A percentile compares a stretch with the other conserved stretches of the same genome.
Conservation (phyloP, 495 filamentous ascomycete species). For the Hapsidospora chrysogenum region DNA sequence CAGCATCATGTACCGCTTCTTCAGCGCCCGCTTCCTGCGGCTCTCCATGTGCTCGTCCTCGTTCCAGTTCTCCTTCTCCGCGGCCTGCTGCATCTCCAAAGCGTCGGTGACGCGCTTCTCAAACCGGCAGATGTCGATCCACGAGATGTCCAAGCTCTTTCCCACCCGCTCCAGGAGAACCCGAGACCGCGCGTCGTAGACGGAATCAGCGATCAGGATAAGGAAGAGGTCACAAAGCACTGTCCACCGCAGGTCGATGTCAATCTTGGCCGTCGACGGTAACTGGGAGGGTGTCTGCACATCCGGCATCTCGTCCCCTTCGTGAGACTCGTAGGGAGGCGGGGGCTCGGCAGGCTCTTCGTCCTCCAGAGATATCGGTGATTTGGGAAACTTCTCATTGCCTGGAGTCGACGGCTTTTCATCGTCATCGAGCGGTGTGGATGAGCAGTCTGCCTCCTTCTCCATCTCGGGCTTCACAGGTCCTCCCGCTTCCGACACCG, state of each 20-base stretch:
- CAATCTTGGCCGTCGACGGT: constrained; percentile 62
- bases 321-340: constrained; percentile 55
- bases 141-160: constrained; percentile 58
- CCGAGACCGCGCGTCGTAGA: constrained; percentile 84
- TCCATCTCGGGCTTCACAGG: background rate
- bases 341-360: constrained; percentile 35
- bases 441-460: constrained; percentile 5
- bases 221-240: constrained; percentile 94
- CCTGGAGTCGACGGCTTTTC: background rate
- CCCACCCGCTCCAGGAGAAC: constrained; percentile 73
- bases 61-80: constrained; percentile 92
- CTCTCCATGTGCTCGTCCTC: constrained; percentile 89
- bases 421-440: background rate
- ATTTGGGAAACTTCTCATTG: constrained; percentile 5
- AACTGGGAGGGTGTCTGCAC: constrained; percentile 71
- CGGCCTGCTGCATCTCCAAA: constrained; percentile 87
- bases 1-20: constrained; percentile 81
- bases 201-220: constrained; percentile 81
- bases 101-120: constrained; percentile 97
- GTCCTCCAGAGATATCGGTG: constrained; percentile 10
- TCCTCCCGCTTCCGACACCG: background rate
- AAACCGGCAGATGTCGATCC: constrained; percentile 90
- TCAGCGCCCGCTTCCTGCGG: constrained; percentile 63
- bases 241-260: constrained; percentile 95
- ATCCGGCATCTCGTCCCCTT: constrained; percentile 49